phyloP scores from a whole-genome alignment of 139 green algal species.

The Chlorella sp. region DNA sequence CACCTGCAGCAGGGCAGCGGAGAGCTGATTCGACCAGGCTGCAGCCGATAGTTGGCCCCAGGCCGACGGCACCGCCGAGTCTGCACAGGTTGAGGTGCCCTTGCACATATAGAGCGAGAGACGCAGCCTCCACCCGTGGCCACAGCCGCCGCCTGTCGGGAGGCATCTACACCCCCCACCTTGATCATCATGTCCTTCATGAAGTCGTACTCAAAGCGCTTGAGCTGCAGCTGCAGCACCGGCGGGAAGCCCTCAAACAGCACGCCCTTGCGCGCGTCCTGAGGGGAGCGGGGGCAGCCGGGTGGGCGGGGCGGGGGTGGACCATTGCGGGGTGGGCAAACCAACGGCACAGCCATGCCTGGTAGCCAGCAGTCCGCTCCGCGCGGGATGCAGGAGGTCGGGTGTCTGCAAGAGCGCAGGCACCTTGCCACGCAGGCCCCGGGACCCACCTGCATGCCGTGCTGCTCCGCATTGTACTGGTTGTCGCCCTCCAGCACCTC shows the following conservation, averaged over 20 bases:
- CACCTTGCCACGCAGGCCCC: no score
- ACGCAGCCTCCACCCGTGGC: no score
- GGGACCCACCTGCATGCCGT: slow-evolving; percentile 84
- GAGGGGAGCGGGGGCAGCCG: background rate
- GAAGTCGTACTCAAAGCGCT: slow-evolving; percentile 98
- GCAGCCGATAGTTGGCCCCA: no score
- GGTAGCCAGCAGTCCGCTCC: no score
- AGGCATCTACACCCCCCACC: slow-evolving; percentile 37
- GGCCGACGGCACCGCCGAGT: background rate
- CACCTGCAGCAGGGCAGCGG: slow-evolving; percentile 68
- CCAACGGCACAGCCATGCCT: background rate
- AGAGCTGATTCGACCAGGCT: no score
- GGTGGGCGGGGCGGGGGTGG: no score
- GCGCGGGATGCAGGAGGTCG: no score
- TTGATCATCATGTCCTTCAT: slow-evolving; percentile 86
- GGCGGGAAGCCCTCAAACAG: slow-evolving; percentile 92
- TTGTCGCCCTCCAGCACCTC: slow-evolving; percentile 88
- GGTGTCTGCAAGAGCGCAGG: no score
- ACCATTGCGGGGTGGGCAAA: background rate
- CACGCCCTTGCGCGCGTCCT: slow-evolving; percentile 93
- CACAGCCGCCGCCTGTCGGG: no score
- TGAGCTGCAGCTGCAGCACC: slow-evolving; percentile 97
- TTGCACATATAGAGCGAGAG: no score
- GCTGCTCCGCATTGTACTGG: slow-evolving; percentile 94
- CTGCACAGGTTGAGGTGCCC: no score